phyloP scores from a whole-genome alignment of 1,284 basidiomycete genomes.

The Cryptococcus hybrid region DNA sequence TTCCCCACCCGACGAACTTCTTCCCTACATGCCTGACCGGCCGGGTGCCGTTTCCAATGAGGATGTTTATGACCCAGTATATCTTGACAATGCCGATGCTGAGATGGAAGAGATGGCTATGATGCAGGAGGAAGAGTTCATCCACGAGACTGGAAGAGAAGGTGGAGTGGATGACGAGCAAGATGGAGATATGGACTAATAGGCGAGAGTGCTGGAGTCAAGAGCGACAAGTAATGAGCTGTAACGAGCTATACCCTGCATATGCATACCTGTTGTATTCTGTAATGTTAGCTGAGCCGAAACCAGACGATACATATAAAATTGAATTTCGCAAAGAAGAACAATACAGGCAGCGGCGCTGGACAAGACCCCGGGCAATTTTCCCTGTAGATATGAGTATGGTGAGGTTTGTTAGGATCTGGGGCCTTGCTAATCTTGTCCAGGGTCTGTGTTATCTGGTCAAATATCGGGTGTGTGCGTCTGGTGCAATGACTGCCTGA shows the following conservation, averaged over 20 bases:
- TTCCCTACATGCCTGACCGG: slow-evolving; percentile 15
- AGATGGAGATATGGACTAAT: slow-evolving; percentile 15
- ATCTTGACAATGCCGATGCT: slow-evolving; percentile 27
- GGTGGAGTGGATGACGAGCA: slow-evolving; percentile 17
- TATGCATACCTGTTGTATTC: neutral
- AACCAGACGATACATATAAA: slow-evolving; percentile 9
- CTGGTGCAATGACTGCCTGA: no score
- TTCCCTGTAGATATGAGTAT: slow-evolving; percentile 4
- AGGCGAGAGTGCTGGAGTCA: neutral
- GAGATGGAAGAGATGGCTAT: slow-evolving; percentile 26
- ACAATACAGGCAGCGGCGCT: slow-evolving; percentile 1
- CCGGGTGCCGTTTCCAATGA: neutral
- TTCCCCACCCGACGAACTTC: slow-evolving; percentile 22
- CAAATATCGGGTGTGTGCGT: no score
- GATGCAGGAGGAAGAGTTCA: slow-evolving; percentile 40
- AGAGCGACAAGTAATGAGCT: neutral
- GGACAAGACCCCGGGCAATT: slow-evolving; percentile 5
- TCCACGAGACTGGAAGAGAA: slow-evolving; percentile 34
- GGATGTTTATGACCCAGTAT: slow-evolving; percentile 20
- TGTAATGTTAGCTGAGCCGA: slow-evolving; percentile 5
- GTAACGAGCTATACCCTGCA: neutral
- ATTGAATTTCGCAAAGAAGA: slow-evolving; percentile 10
- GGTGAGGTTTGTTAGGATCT: no score
- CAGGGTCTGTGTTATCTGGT: no score
- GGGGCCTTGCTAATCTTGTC: no score